Evolutionary conservation across 495 filamentous ascomycete genomes (phyloP), one percentile per base, ranked within the genome.

Genomic region (Penicillium lividum): DNA sequence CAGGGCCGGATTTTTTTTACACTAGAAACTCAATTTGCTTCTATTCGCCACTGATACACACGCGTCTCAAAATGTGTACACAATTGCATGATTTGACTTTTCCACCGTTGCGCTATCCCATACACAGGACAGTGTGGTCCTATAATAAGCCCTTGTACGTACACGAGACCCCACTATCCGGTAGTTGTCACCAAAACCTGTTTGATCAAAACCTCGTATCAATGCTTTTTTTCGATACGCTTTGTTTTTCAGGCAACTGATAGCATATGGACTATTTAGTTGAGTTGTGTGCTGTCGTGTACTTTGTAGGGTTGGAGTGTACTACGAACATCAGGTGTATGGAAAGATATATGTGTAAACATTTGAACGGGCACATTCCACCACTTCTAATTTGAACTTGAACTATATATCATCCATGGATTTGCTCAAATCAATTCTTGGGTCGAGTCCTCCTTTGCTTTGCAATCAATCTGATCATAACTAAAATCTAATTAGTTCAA

Each of bases 71-170:
- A 53, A 44, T 50, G 13, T 60, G 51, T 60, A 52, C 18, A 45
- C n/a, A 30, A 45, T 54, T 48, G 53, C 30, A 47, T 51, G 33
- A 43, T 51, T 60, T 60, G 38, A 47, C 40, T 56, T 60, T 60
- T 52, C 40, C 47, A 38, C 59, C 59, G 59, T 57, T 61, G 59
- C 50, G 54, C 59, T 57, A 57, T 57, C 44, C 54, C 59, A 46
- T 13, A 54, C 54, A 33, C 31, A 57, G 59, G 13, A 36, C 54
- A 61, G 54, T 38, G 42, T 27, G 30, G 34, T 53, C 50, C 59
- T 53, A 57, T 61, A 44, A 61, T 57, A 61, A 50, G 42, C 42
- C 43, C 42, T 43, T 22, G 34, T 40, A 33, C 33, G 45, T 31
- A 47, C 53, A 46, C 40, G 15, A 22, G 1, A 33, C 53, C 42